A percentile compares a stretch with the other conserved stretches of the same genome.
Conservation (phyloP, 164 flowering plant genomes). For the Magnolia sinica region DNA sequence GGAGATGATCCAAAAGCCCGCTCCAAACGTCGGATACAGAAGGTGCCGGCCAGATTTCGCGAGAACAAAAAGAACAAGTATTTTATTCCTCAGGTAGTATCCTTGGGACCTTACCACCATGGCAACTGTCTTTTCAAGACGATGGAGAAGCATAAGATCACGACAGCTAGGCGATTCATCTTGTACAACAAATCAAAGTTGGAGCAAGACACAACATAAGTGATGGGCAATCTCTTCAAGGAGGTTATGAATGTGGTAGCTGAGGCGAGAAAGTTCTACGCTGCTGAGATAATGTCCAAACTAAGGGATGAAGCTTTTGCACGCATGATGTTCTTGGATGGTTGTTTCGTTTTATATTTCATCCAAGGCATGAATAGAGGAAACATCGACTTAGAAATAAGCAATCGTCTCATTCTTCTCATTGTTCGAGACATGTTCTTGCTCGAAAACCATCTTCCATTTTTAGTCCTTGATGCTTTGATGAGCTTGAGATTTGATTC, state of each 20-base stretch:
- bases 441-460: not conserved
- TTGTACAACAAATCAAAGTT: no score
- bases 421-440: not conserved
- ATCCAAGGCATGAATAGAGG: not conserved
- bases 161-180: no score
- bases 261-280: not conserved
- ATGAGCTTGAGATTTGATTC: not conserved
- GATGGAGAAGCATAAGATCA: no score
- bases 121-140: no score
- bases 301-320: not conserved
- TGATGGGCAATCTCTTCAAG: no score
- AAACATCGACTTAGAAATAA: not conserved
- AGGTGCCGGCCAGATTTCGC: no score
- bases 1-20: no score
- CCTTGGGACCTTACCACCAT: no score
- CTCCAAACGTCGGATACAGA: no score
- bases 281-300: not conserved
- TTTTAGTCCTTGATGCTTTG: not conserved
- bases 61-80: no score
- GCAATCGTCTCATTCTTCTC: not conserved
- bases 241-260: not conserved
- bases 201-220: no score
- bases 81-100: no score
- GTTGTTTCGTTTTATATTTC: conserved; percentile 18
- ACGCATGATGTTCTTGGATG: conserved; percentile 22